These are phyloP conservation scores for Dalbergia cochinchinensis DNA, from an alignment of 306 rosid genomes.

Conservation along the genomic window DNA sequence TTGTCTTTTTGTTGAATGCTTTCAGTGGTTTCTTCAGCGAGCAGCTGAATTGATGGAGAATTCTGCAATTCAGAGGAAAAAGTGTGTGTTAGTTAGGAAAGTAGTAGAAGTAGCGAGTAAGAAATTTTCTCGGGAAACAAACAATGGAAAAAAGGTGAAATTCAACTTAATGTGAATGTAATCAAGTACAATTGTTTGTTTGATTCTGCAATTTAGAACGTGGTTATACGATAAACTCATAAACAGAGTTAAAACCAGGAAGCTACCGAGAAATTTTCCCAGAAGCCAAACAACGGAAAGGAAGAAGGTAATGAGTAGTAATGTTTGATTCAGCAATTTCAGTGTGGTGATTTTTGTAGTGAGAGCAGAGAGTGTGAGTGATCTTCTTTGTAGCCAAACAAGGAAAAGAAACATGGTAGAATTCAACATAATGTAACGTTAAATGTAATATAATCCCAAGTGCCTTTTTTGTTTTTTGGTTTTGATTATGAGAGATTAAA, in stretches of 20 bases:
- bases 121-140: neutral
- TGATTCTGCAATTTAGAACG: neutral
- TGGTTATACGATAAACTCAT: neutral
- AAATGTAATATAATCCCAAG: no score
- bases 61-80: neutral
- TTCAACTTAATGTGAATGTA: neutral
- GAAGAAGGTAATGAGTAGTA: neutral
- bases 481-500: no score
- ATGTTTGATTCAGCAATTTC: neutral
- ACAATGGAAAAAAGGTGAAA: neutral
- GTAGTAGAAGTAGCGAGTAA: neutral
- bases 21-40: conserved; percentile 34
- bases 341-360: neutral
- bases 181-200: neutral
- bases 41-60: neutral
- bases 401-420: neutral
- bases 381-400: neutral
- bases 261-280: neutral
- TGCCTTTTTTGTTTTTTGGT: no score
- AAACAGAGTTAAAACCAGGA: no score
- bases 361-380: no score
- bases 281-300: neutral
- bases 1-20: neutral
- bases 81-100: neutral
- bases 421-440: neutral